Evolutionary conservation across 805 yeast species (phyloP), one percentile per base, ranked within the genome.

Genomic region (Ogataea populi-albae): DNA sequence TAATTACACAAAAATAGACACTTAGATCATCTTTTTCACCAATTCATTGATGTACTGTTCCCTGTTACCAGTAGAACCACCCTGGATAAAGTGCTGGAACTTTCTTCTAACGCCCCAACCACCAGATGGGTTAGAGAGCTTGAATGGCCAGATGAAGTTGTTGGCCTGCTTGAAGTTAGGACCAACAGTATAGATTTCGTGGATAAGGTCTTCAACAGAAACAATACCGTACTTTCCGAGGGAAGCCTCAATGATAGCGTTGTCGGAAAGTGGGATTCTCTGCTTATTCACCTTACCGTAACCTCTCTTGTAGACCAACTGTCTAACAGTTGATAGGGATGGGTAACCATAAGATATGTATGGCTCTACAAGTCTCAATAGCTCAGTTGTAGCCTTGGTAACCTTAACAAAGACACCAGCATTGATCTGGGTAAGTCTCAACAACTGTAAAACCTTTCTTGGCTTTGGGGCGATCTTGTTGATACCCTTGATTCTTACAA

Each of bases 51-150:
- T 87, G 86, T 77, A 83, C 64, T 86, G 81, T 77, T 87, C 96
- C 76, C 95, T 85, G 94, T 87, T 87, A 84, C 96, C 96, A 71
- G 87, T 80, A 77, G 93, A 82, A 83, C 96, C 96, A 79, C 95
- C 95, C 77, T 86, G 94, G 79, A 87, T 83, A 68, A 84, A 87
- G 77, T 87, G 95, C 77, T 80, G 80, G 94, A 87, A 87, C 80
- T 87, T 87, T 82, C 95, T 87, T 71, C 81, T 76, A 57, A 85
- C 85, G 78, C 95, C 91, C 95, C 94, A 87, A 72, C 96, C 96
- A 75, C 96, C 96, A 71, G 79, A 78, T 73, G 96, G 96, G 82
- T 84, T 86, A 61, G 95, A 86, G 69, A 87, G 80, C 77, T 85
- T 80, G 91, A 87, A 87, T 76, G 96, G 96, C 94, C 95, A 86